These are phyloP conservation scores for Otatea glauca DNA, from an alignment of 176 grass and related monocot genomes.

Conservation along the genomic window DNA sequence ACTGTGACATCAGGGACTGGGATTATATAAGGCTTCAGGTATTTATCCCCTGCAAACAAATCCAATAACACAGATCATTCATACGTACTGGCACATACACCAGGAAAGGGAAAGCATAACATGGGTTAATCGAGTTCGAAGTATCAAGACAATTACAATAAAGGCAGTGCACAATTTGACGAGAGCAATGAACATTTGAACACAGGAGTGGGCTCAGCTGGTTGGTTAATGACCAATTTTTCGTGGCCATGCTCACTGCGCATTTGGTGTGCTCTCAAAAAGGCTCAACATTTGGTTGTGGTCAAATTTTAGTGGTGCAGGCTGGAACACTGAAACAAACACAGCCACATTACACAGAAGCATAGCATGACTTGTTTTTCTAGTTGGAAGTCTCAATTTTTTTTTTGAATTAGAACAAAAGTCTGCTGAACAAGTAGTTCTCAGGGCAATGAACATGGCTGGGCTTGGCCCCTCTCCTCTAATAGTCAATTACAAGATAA, in stretches of 20 bases:
- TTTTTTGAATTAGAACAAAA: neutral
- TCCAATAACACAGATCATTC: neutral
- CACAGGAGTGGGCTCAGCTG: neutral
- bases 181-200: slow-evolving; percentile 1
- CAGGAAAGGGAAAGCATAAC: neutral
- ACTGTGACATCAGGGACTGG: slow-evolving; percentile 76
- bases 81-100: neutral
- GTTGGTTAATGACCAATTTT: neutral
- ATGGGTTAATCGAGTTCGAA: neutral
- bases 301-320: neutral
- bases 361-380: neutral
- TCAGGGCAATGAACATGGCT: too few relatives aligned
- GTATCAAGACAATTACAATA: neutral
- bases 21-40: slow-evolving; percentile 89
- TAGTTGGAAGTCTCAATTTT: neutral
- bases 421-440: neutral
- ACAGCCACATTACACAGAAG: neutral
- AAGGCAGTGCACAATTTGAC: neutral
- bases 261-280: too few relatives aligned
- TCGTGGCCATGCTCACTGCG: neutral
- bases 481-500: too few relatives aligned
- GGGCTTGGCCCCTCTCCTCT: too few relatives aligned
- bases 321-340: neutral
- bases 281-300: neutral
- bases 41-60: slow-evolving; percentile 65